phyloP scores from a whole-genome alignment of 31 red algal genomes.

The Endocladia muricata region DNA sequence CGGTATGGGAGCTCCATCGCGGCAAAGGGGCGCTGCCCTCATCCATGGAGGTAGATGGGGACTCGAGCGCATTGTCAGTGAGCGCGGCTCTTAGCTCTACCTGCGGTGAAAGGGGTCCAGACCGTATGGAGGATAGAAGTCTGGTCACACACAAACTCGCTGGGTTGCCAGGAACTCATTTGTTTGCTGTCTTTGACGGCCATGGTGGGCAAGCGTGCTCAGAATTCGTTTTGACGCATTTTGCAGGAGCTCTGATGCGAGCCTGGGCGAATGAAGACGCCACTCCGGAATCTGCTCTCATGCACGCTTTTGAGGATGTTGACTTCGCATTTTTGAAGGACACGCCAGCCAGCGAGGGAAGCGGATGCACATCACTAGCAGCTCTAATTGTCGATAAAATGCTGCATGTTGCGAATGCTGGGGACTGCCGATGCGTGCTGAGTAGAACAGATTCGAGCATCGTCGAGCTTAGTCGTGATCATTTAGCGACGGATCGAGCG shows the following conservation, averaged over 20 bases:
- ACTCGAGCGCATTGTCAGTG: not conserved
- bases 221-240: conserved; percentile 39
- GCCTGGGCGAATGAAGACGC: conserved; percentile 41
- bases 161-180: conserved; percentile 35
- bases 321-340: conserved; percentile 54
- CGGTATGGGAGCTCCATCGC: conserved; percentile 34
- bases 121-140: conserved; percentile 93
- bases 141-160: conserved; percentile 28
- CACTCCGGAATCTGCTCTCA: conserved; percentile 37
- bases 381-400: conserved; percentile 55
- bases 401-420: conserved; percentile 86
- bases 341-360: conserved; percentile 10
- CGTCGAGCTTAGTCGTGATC: conserved; percentile 58
- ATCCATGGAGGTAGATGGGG: conserved; percentile 12
- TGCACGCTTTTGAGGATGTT: conserved; percentile 67
- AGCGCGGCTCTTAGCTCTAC: conserved; percentile 65
- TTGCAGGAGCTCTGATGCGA: conserved; percentile 53
- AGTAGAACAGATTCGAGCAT: conserved; percentile 26
- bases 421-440: conserved; percentile 87
- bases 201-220: conserved; percentile 81
- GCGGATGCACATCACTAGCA: conserved; percentile 76
- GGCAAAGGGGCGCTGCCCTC: not conserved
- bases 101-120: conserved; percentile 75
- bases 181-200: conserved; percentile 89
- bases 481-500: conserved; percentile 64